A percentile compares a stretch with the other conserved stretches of the same genome.
phyloP scores from a whole-genome alignment of 129 eudicot species.

The Erigeron canadensis region DNA sequence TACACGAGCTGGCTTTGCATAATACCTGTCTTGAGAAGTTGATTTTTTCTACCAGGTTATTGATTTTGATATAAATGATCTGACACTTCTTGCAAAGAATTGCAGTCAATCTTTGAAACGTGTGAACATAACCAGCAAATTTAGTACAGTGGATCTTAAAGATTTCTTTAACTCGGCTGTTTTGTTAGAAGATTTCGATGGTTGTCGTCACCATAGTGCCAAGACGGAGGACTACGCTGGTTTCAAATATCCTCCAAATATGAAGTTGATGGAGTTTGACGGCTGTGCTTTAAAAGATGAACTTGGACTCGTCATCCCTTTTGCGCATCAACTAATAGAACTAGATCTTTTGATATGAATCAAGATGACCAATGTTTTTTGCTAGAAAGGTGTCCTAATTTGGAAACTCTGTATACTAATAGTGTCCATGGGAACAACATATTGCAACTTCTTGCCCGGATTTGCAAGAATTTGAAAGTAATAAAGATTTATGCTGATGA shows the following conservation, averaged over 20 bases:
- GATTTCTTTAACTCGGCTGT: no score
- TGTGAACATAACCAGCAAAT: no score
- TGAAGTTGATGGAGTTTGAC: no score
- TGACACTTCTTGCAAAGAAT: neutral
- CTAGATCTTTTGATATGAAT: no score
- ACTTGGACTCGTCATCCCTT: no score
- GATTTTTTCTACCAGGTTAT: neutral
- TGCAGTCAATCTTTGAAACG: neutral
- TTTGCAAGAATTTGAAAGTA: conserved; percentile 48
- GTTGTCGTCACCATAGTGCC: no score
- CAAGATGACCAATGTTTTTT: conserved; percentile 46
- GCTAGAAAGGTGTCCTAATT: conserved; percentile 55
- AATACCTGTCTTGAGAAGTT: neutral
- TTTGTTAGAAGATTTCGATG: no score
- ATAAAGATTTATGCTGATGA: conserved; percentile 61
- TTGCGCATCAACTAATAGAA: no score
- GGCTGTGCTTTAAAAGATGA: no score
- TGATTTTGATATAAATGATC: neutral
- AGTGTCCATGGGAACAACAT: conserved; percentile 56
- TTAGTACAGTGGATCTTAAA: no score
- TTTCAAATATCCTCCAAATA: no score
- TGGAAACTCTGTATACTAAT: conserved; percentile 60
- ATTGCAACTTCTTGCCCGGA: conserved; percentile 43
- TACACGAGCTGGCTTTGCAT: neutral
- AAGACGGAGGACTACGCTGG: no score